Base-by-base conservation (phyloP, 176 grass and related monocot species). In the Bolboschoenus planiculmis region DNA sequence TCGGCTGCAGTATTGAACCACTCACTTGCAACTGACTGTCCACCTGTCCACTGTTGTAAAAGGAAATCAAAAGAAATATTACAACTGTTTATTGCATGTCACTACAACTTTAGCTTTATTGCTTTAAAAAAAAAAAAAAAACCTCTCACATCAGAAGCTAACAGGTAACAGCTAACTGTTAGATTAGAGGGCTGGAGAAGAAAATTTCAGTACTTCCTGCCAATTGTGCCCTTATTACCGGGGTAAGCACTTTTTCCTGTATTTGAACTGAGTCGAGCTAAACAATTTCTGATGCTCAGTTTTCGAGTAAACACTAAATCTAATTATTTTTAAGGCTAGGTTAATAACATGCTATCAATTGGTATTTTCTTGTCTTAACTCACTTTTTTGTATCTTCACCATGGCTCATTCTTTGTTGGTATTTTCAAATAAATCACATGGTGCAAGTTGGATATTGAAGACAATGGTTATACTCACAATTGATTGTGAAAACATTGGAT, bases 1-100 rank as follows among this genome's bases (percentile, higher is more conserved):
- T 90, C 79, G 96, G 96, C 44, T 90, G 89, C 85, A 98, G 78
- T 81, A 98, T 95, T 64, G 96, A 98, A 44, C 96, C 96, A 54
- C 85, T 93, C 88, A 98, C 88, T 88, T 93, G 96, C 82, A 95
- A 70, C 63, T 93, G 87, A 61, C 89, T 95, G 86, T 98, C 92
- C 72, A 98, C 92, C 87, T 98, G 96, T 31, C 96, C 96, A 80
- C 96, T 98, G 89, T 79, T 39, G 89, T 58, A 83, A 85, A 44
- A 29, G n/a, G 8, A 74, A 74, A 74, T 9, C 24, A 74, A 20
- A 48, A 74, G 23, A 74, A 74, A 74, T 40, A 74, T 74, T 14
- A 74, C n/a, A 42, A 74, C 70, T 48, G 33, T 68, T 39, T 74
- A 13, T 39, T 71, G 37, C 66, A 71, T 13, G 10, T 71, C 9